These are phyloP conservation scores for Exophiala spinifera DNA, from an alignment of 2,329 filamentous ascomycete genomes.

Conservation along the genomic window DNA sequence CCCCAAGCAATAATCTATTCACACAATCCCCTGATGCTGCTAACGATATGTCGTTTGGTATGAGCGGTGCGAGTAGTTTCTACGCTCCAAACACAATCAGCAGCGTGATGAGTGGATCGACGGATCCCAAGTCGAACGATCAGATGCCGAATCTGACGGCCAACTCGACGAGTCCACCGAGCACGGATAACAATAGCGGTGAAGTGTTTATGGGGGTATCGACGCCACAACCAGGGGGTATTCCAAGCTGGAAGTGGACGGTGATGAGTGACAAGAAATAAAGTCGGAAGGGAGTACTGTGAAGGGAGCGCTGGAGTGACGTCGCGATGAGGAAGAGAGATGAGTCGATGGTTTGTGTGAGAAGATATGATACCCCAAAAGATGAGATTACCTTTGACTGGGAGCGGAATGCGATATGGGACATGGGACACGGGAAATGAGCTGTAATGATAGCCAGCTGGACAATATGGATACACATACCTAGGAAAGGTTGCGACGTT, in stretches of 20 bases:
- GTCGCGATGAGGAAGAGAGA: background rate
- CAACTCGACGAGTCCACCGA: conserved; percentile 3
- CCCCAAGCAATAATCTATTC: conserved; percentile 22
- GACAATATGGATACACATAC: too few relatives aligned
- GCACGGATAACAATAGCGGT: conserved; percentile 22
- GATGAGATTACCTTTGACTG: background rate
- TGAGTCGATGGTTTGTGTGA: background rate
- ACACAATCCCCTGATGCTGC: conserved; percentile 17
- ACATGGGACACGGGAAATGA: background rate
- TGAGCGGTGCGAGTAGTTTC: conserved; percentile 12
- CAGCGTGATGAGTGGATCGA: conserved; percentile 13
- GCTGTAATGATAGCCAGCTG: background rate
- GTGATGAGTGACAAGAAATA: conserved; percentile 24
- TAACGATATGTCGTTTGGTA: conserved; percentile 13
- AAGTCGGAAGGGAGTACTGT: background rate
- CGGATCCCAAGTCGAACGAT: conserved; percentile 17
- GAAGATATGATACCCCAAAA: background rate
- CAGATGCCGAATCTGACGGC: conserved; percentile 19
- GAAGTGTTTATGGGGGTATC: conserved; percentile 31
- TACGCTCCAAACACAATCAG: conserved; percentile 15
- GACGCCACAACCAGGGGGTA: conserved; percentile 24
- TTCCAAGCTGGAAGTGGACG: conserved; percentile 28
- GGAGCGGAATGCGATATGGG: background rate
- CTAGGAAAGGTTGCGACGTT: too few relatives aligned
- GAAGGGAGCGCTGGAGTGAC: too few relatives aligned